phyloP scores from a whole-genome alignment of 2,329 filamentous ascomycete species.

The Cladophialophora bantiana region DNA sequence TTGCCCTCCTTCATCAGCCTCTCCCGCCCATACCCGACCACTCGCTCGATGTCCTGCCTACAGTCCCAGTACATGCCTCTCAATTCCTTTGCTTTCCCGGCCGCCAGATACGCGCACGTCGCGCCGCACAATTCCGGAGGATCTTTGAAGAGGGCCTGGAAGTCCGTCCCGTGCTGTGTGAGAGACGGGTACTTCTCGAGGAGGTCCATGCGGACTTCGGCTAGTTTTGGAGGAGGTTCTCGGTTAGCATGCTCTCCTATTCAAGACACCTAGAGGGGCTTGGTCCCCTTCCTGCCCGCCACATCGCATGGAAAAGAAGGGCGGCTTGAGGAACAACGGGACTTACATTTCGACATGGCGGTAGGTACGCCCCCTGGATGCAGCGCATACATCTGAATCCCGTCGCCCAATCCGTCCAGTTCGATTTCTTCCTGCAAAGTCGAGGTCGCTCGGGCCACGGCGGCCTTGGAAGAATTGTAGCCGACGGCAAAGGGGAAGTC shows the following conservation, averaged over 20 bases:
- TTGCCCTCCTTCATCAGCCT: conserved; percentile 20
- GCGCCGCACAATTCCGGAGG: conserved; percentile 32
- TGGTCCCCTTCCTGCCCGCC: no score
- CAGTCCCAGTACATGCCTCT: conserved; percentile 33
- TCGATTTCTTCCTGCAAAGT: conserved; percentile 34
- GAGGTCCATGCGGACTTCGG: conserved; percentile 23
- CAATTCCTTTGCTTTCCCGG: conserved; percentile 31
- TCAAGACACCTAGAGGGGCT: no score
- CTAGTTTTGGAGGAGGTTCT: background rate
- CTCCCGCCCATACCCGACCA: conserved; percentile 25
- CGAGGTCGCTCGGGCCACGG: conserved; percentile 26
- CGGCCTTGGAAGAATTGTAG: conserved; percentile 32
- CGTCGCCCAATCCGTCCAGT: conserved; percentile 25
- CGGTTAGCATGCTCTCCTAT: no score
- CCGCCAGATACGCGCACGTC: conserved; percentile 29
- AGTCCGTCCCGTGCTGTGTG: conserved; percentile 15
- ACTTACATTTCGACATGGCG: conserved; percentile 26
- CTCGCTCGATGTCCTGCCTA: conserved; percentile 29
- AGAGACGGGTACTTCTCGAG: conserved; percentile 21
- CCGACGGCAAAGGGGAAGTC: conserved; percentile 31
- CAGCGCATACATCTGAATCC: conserved; percentile 29
- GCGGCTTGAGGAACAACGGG: background rate
- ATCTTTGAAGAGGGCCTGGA: conserved; percentile 32
- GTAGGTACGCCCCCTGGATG: conserved; percentile 30
- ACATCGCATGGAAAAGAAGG: background rate